Base-by-base conservation (phyloP, 176 grass and related monocot genomes). In the Ananas comosus region DNA sequence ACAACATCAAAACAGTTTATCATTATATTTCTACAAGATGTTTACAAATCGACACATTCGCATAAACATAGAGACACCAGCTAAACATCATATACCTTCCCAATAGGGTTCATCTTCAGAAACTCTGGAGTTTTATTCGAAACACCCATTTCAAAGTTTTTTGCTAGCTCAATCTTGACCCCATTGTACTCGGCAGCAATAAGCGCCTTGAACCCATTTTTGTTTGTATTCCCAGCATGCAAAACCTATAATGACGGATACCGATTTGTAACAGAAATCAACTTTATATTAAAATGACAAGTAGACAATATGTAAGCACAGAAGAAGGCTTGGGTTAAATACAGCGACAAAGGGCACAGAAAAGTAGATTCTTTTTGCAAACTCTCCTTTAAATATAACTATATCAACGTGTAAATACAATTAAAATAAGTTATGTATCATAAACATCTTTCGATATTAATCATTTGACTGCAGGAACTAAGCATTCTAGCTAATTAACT, bases 141-240 rank as follows among this genome's bases (percentile, higher is more conserved):
- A 2, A 96, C 85, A 59, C 88, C 88, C 88, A 96, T 96, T 74
- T 88, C 68, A 76, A 96, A 96, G 42, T 86, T 58, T 64, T 96
- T 88, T 2, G 13, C 85, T 16, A 91, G 74, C n/a, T 86, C 85
- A 64, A 96, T 51, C 70, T 86, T 75, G 10, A 96, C 25, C 0
- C 88, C 80, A 25, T 70, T 75, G 78, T 96, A 96, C 66, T 88
- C 88, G 0, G 88, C 88, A 0, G 70, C 91, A 49, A 96, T 88
- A 42, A 91, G 91, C 48, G 80, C 24, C 79, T 96, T 96, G 1
- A 77, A 91, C 16, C 69, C 83, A 82, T 96, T 96, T 42, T 96
- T 96, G 72, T 96, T 96, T 67, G 23, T 33, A 25, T 16, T 66
- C 17, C 7, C 8, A 75, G 76, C 13, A 61, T 92, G 77, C 79